A percentile compares a stretch with the other conserved stretches of the same genome.
phyloP scores from a whole-genome alignment of 768 basidiomycete species.

The Porphyrellus cyaneotinctus region DNA sequence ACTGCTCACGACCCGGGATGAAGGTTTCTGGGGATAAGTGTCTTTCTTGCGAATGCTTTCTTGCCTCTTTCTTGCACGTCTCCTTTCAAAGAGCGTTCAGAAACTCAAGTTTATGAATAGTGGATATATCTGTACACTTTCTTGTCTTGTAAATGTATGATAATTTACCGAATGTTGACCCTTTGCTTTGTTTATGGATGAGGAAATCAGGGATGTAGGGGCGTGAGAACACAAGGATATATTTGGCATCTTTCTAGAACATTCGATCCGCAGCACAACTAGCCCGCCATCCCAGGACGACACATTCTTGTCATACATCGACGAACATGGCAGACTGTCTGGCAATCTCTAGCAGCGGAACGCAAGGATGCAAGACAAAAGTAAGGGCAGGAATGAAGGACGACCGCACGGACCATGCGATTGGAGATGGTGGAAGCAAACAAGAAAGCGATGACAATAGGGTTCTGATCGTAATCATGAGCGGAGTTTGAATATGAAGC shows the following conservation, averaged over 20 bases:
- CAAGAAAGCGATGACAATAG: conserved; percentile 12
- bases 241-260: conserved; percentile 26
- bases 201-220: neutral
- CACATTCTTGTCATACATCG: no score
- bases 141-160: conserved; percentile 4
- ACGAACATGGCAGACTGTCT: no score
- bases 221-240: conserved; percentile 15
- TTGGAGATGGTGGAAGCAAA: conserved; percentile 25
- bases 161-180: conserved; percentile 3
- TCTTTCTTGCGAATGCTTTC: neutral
- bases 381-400: neutral
- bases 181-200: neutral
- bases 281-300: neutral
- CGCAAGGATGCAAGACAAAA: neutral
- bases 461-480: conserved; percentile 19
- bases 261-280: conserved; percentile 17
- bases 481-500: conserved; percentile 28
- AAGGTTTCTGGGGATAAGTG: neutral
- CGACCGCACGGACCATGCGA: conserved; percentile 11
- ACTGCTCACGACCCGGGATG: neutral
- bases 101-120: neutral
- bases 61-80: neutral
- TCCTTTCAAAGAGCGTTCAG: neutral
- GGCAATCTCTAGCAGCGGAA: neutral
- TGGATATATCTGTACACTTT: conserved; percentile 2